These are phyloP conservation scores for Ephemerocybe angulata DNA, from an alignment of 768 basidiomycete genomes.

Conservation along the genomic window DNA sequence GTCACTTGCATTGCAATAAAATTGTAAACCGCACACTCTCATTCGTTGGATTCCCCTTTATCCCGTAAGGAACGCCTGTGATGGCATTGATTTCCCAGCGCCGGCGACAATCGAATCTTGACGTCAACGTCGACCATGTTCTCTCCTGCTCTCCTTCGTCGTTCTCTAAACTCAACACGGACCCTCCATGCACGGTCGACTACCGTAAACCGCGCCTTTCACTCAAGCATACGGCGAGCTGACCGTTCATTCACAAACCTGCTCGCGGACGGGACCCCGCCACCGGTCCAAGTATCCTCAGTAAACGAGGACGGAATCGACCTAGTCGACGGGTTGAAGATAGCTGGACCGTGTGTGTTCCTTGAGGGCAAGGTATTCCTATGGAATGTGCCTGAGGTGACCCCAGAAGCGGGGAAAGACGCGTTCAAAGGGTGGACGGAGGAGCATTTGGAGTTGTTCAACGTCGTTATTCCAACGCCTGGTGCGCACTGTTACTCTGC, in stretches of 20 bases:
- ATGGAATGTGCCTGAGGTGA: conserved; percentile 71
- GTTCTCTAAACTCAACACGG: background rate
- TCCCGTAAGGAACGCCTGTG: too few species aligned
- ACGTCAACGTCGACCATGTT: background rate
- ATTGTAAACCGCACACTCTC: background rate
- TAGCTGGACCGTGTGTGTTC: conserved; percentile 79
- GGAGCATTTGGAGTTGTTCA: conserved; percentile 77
- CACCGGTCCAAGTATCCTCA: conserved; percentile 67
- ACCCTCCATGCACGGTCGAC: background rate
- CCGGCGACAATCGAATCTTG: too few species aligned
- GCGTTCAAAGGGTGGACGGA: conserved; percentile 67
- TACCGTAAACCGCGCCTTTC: conserved; percentile 10
- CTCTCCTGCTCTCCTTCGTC: background rate
- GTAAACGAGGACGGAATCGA: conserved; percentile 62
- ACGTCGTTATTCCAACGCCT: conserved; percentile 78
- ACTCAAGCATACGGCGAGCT: conserved; percentile 13
- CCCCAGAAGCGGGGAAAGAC: conserved; percentile 31
- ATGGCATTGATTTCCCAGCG: too few species aligned
- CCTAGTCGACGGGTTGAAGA: conserved; percentile 72
- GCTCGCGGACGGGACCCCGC: conserved; percentile 64
- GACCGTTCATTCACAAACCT: conserved; percentile 62
- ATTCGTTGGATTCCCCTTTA: too few species aligned
- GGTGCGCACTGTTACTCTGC: conserved; percentile 50
- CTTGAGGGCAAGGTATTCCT: conserved; percentile 82
- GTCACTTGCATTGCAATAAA: background rate